phyloP scores from a whole-genome alignment of 1,139 yeast species.

The Taphrina wiesneri region DNA sequence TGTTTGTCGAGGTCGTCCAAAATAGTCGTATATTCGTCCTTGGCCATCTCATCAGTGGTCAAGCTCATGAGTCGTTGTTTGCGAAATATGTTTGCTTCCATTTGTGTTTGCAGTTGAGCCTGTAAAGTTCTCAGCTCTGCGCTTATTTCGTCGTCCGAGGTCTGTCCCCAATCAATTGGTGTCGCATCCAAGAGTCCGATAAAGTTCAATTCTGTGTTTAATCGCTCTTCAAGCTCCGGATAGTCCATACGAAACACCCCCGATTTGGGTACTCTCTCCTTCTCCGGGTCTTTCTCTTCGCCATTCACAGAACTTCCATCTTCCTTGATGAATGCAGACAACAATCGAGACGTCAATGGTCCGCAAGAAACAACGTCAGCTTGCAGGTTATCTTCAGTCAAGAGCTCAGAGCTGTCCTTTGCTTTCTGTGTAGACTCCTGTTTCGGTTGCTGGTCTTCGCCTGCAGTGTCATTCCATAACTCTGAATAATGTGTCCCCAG shows the following conservation, averaged over 20 bases:
- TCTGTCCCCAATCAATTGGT: constrained; percentile 51
- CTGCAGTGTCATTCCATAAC: constrained; percentile 83
- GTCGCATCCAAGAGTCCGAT: constrained; percentile 84
- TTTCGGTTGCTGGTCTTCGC: constrained; percentile 35
- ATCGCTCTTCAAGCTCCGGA: constrained; percentile 77
- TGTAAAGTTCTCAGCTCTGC: constrained; percentile 78
- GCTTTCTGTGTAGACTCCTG: constrained; percentile 20
- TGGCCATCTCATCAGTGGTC: constrained; percentile 88
- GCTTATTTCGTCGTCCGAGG: constrained; percentile 94
- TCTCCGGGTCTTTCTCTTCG: constrained; percentile 41
- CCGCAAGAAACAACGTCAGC: constrained; percentile 83
- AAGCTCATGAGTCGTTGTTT: constrained; percentile 68
- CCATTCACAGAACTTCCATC: constrained; percentile 47
- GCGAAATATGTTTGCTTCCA: constrained; percentile 64
- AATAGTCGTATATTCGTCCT: constrained; percentile 89
- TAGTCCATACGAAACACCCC: constrained; percentile 55
- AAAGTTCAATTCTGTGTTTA: constrained; percentile 81
- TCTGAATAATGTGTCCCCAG: constrained; percentile 80
- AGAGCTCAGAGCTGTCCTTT: constrained; percentile 57
- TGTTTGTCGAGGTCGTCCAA: constrained; percentile 93
- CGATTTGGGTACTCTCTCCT: constrained; percentile 38
- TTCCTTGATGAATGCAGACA: constrained; percentile 73
- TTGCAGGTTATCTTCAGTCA: constrained; percentile 67
- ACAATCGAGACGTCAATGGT: constrained; percentile 79
- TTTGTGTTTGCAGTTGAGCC: constrained; percentile 62